A percentile compares a stretch with the other conserved stretches of the same genome.
These are phyloP conservation scores for Cutaneotrichosporon mucoides DNA, from an alignment of 1,284 basidiomycete species.

Conservation along the genomic window DNA sequence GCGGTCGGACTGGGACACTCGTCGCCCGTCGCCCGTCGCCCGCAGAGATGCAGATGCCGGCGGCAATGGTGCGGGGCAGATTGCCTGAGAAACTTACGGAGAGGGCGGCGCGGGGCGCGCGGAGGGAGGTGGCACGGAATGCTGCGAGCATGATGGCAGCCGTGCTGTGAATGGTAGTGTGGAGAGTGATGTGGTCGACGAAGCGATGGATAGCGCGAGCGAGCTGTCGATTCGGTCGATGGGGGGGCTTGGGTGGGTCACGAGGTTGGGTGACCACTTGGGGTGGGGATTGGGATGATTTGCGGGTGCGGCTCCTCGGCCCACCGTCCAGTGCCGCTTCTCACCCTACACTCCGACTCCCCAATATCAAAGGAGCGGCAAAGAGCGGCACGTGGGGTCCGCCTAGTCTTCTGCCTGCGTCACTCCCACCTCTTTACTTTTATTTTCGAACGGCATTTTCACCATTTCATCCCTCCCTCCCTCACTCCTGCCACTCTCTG, in stretches of 20 bases:
- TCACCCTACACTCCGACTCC: not conserved
- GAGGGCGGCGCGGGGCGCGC: slow-evolving; percentile 1
- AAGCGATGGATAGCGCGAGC: not conserved
- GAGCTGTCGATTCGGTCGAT: not conserved
- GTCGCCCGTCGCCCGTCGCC: not conserved
- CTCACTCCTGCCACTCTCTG: not conserved
- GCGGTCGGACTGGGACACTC: not conserved
- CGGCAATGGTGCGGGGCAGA: slow-evolving; percentile 4
- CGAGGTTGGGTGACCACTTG: not conserved
- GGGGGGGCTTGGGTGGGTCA: not conserved
- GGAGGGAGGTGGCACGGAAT: not conserved
- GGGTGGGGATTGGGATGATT: not conserved
- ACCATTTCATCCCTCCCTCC: not conserved
- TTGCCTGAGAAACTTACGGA: not conserved
- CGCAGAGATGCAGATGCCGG: slow-evolving; percentile 1
- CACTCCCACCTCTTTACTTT: not conserved
- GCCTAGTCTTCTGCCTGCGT: not conserved
- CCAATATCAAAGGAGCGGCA: not conserved
- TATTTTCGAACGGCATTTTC: no score
- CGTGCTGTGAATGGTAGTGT: not conserved
- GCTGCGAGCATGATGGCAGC: slow-evolving; percentile 4
- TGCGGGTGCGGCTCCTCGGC: not conserved
- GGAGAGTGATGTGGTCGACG: not conserved
- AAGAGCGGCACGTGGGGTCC: not conserved
- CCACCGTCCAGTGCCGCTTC: slow-evolving; percentile 1